Percentiles rank a stretch among this genome's conserved stretches.
Conservation (phyloP, 2,329 filamentous ascomycete genomes). For the Diplodia scrobiculata region DNA sequence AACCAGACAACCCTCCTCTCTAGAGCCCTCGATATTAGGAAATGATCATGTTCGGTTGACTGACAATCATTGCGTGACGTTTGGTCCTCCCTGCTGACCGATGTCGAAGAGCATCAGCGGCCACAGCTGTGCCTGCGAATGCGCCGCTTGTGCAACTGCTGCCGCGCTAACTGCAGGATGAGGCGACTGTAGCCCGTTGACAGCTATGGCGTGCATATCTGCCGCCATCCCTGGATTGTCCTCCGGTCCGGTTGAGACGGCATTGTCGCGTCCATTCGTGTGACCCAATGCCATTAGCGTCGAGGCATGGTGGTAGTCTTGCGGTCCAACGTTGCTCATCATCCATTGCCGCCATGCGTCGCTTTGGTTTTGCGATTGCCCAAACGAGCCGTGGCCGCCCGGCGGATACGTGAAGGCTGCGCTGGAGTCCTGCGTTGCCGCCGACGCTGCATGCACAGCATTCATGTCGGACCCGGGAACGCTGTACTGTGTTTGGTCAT, state of each 20-base stretch:
- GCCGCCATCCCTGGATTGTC: constrained; percentile 5
- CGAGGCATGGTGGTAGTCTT: constrained; percentile 41
- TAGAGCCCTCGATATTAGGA: not conserved
- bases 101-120: constrained; percentile 30
- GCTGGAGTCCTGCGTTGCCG: constrained; percentile 34
- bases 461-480: constrained; percentile 34
- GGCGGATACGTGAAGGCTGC: constrained; percentile 36
- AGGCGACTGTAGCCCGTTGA: constrained; percentile 14
- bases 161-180: constrained; percentile 29
- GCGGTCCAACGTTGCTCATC: constrained; percentile 36
- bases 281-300: constrained; percentile 43
- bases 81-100: constrained; percentile 21
- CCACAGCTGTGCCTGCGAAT: constrained; percentile 28
- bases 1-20: constrained; percentile 13
- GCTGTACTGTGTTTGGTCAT: constrained; percentile 38
- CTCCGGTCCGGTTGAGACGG: constrained; percentile 9
- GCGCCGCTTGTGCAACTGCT: constrained; percentile 27
- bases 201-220: constrained; percentile 25
- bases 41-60: not conserved
- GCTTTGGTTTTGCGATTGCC: constrained; percentile 35
- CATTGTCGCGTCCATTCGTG: constrained; percentile 13
- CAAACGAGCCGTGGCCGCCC: constrained; percentile 30
- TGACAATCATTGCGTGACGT: not conserved
- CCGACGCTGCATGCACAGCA: constrained; percentile 35
- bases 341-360: constrained; percentile 44